These are phyloP conservation scores for Candida nemodendra DNA, from an alignment of 805 yeast species.

Conservation along the genomic window DNA sequence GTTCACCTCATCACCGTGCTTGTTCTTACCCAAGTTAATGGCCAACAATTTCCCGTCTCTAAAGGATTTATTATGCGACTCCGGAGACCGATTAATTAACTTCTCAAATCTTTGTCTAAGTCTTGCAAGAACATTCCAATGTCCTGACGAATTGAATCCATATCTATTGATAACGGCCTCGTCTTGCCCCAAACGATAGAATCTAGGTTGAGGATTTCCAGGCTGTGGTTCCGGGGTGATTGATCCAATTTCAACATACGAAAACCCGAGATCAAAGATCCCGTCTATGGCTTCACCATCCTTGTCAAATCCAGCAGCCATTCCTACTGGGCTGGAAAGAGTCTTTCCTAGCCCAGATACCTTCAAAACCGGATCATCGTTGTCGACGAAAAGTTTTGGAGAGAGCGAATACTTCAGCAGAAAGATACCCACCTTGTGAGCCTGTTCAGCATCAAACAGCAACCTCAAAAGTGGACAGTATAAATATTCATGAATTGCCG, in stretches of 20 bases:
- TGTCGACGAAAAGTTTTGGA: slow-evolving; percentile 59
- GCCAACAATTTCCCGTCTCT: slow-evolving; percentile 67
- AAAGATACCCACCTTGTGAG: slow-evolving; percentile 75
- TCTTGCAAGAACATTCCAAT: slow-evolving; percentile 66
- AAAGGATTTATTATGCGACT: slow-evolving; percentile 41
- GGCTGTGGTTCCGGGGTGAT: slow-evolving; percentile 92
- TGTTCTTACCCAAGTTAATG: slow-evolving; percentile 89
- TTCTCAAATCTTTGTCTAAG: slow-evolving; percentile 61
- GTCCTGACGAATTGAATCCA: slow-evolving; percentile 93
- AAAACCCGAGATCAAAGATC: slow-evolving; percentile 73
- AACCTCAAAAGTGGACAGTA: slow-evolving; percentile 73
- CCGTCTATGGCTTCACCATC: slow-evolving; percentile 89
- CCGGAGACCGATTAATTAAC: slow-evolving; percentile 29
- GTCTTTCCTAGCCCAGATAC: slow-evolving; percentile 64
- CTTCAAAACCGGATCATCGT: slow-evolving; percentile 49
- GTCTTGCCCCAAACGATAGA: slow-evolving; percentile 81
- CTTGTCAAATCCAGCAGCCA: slow-evolving; percentile 96
- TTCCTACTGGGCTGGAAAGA: slow-evolving; percentile 77
- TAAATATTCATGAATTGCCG: slow-evolving; percentile 78
- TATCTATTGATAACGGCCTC: slow-evolving; percentile 92
- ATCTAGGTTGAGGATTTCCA: slow-evolving; percentile 92
- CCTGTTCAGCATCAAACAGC: slow-evolving; percentile 77
- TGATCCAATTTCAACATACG: slow-evolving; percentile 90
- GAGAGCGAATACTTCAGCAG: slow-evolving; percentile 65
- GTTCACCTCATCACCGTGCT: slow-evolving; percentile 82